Percentiles rank a stretch among this genome's conserved stretches.
Evolutionary conservation across 148 eudicot genomes (phyloP).

Genomic region (Vaccinium corymbosum): DNA sequence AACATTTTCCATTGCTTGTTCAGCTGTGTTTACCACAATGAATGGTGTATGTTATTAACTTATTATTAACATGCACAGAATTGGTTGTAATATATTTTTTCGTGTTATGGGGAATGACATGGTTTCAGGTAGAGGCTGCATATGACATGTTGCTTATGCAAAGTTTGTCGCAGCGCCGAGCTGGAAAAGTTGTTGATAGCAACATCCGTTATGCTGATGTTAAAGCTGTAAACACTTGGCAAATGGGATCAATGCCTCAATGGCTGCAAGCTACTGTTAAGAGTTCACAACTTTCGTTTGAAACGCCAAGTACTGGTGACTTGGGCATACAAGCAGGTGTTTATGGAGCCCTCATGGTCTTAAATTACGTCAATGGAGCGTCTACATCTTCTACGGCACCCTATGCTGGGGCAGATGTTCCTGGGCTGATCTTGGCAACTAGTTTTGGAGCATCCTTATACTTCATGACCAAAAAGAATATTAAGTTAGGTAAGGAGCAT

Average conservation of each 20-base stretch:
- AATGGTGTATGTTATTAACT: neutral
- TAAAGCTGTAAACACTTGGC: constrained; percentile 58
- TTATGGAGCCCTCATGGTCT: constrained; percentile 86
- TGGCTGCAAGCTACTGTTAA: constrained; percentile 72
- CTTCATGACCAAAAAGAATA: constrained; percentile 86
- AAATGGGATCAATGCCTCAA: constrained; percentile 62
- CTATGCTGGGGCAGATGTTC: constrained; percentile 83
- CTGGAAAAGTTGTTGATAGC: constrained; percentile 88
- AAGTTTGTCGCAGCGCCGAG: constrained; percentile 82
- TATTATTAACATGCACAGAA: neutral
- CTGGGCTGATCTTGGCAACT: constrained; percentile 81
- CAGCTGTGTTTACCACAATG: neutral
- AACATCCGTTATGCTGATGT: constrained; percentile 93
- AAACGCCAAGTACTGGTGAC: constrained; percentile 60
- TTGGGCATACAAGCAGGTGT: constrained; percentile 90
- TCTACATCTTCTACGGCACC: constrained; percentile 49
- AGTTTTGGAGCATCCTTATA: constrained; percentile 95
- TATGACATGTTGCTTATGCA: constrained; percentile 98
- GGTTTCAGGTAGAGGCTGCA: constrained; percentile 87
- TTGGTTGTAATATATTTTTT: neutral
- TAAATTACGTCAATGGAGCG: constrained; percentile 81
- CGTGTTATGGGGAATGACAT: constrained; percentile 3
- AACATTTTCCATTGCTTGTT: neutral
- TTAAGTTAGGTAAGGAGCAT: constrained; percentile 65
- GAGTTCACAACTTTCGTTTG: constrained; percentile 51